Base-by-base conservation (phyloP, 768 basidiomycete species). In the Tephrocybe sp. region DNA sequence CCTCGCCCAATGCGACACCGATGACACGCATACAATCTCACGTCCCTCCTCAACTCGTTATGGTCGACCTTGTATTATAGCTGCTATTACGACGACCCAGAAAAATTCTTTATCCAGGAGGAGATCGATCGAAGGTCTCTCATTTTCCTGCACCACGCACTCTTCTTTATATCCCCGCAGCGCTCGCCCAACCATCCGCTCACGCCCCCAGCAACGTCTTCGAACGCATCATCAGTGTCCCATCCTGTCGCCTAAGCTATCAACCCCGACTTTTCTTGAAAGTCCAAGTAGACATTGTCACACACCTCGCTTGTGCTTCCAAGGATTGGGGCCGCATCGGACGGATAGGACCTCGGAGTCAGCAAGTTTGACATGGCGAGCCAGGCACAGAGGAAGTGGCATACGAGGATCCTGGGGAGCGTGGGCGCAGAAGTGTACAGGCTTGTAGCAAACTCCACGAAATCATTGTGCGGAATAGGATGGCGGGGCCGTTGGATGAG, bases 31-130 rank as follows among this genome's bases (percentile, higher is more conserved):
- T n/a, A n/a, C n/a, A n/a, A n/a, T n/a, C n/a, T n/a, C n/a, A n/a
- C n/a, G n/a, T n/a, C n/a, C n/a, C 94, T 98, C 91, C 86, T 99
- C 35, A 97, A 98, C 70, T 96, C 95, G 2, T 84, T 99, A 28
- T 94, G 94, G 4, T 97, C 94, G 3, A 98, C 95, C n/a, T n/a
- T n/a, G n/a, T n/a, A n/a, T n/a, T n/a, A n/a, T n/a, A n/a, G n/a
- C n/a, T n/a, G n/a, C n/a, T n/a, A n/a, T n/a, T n/a, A n/a, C n/a
- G n/a, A n/a, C n/a, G n/a, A n/a, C n/a, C n/a, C n/a, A n/a, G n/a
- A n/a, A n/a, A n/a, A n/a, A n/a, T n/a, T n/a, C n/a, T n/a, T n/a
- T n/a, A n/a, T n/a, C n/a, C n/a, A n/a, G n/a, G n/a, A n/a, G n/a
- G n/a, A n/a, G n/a, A n/a, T n/a, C n/a, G n/a, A n/a, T n/a, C n/a